Base-by-base conservation (phyloP, 2,329 filamentous ascomycete species). In the Dothistroma septosporum region DNA sequence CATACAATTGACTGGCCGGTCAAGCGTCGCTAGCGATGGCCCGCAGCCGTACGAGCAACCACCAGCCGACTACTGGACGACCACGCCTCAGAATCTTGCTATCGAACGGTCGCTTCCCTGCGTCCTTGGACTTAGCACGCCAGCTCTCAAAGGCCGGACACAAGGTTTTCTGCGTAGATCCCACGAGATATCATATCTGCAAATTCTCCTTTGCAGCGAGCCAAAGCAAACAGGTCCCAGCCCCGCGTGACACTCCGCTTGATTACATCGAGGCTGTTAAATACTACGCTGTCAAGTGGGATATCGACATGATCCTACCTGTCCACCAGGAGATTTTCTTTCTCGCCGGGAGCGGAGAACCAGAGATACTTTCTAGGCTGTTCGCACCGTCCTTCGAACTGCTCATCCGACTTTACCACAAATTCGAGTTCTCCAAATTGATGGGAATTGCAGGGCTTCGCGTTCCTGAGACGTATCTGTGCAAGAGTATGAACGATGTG, bases 291-390 rank as follows among this genome's bases (percentile, higher is more conserved):
- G 24, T 54, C 14, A 55, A 59, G 31, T 66, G 65, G 65, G 41
- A 64, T 5, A 62, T 66, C 53, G 61, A 66, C 49, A 58, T 64
- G 28, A 63, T 66, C 28, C 53, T 74, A 44, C 72, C 70, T 1
- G 65, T 74, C 35, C 70, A 74, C 58, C 70, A 74, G 49, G 72
- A 73, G 57, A 68, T 71, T 16, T 73, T 73, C 63, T 69, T 66
- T 58, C 66, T 74, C 14, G 67, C 71, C 2, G 66, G 67, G 31
- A 65, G 64, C 55, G 59, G 58, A 1, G 68, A 72, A 37, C 54
- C 53, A 0, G 64, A 66, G 28, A 72, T 71, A n/a, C 33, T 71
- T 10, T 48, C 56, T 11, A 59, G 67, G 32, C 59, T 74, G 12
- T 65, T 73, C 46, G 71, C 72, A 21, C 70, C 70, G 19, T 59